Conservation (phyloP, 2,329 filamentous ascomycete genomes). For the Hypomyces rosellus region DNA sequence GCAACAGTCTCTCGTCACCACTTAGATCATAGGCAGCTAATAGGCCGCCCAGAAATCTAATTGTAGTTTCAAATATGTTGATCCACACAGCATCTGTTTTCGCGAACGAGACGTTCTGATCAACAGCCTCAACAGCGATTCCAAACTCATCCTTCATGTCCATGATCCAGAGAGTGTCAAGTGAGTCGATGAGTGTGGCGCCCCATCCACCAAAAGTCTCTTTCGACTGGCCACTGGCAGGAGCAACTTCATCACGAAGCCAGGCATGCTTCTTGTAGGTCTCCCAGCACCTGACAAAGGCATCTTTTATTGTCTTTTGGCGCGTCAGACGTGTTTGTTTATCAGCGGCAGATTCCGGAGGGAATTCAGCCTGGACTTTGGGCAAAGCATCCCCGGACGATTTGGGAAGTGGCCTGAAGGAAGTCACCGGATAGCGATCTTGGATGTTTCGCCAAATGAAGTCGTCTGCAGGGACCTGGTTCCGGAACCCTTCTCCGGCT, state of each 20-base stretch:
- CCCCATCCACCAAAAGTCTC: constrained; percentile 62
- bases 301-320: constrained; percentile 33
- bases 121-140: constrained; percentile 51
- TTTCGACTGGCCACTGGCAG: constrained; percentile 43
- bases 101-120: constrained; percentile 53
- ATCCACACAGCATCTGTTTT: constrained; percentile 41
- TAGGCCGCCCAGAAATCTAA: constrained; percentile 63
- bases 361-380: constrained; percentile 11
- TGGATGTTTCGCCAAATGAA: constrained; percentile 18
- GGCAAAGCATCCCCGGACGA: constrained; percentile 5
- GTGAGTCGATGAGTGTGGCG: constrained; percentile 57
- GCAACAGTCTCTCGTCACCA: constrained; percentile 45
- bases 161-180: constrained; percentile 68
- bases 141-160: constrained; percentile 58
- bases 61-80: constrained; percentile 65
- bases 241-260: constrained; percentile 56
- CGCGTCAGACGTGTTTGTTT: constrained; percentile 27
- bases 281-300: constrained; percentile 31
- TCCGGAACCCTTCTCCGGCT: background rate
- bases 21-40: constrained; percentile 63
- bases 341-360: constrained; percentile 11
- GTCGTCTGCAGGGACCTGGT: constrained; percentile 4
- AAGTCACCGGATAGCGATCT: constrained; percentile 13
- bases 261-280: constrained; percentile 57
- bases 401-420: constrained; percentile 12